Evolutionary conservation across 2,329 filamentous ascomycete genomes (phyloP), one percentile per base, ranked within the genome.

Genomic region (Trichophyton benhamiae): DNA sequence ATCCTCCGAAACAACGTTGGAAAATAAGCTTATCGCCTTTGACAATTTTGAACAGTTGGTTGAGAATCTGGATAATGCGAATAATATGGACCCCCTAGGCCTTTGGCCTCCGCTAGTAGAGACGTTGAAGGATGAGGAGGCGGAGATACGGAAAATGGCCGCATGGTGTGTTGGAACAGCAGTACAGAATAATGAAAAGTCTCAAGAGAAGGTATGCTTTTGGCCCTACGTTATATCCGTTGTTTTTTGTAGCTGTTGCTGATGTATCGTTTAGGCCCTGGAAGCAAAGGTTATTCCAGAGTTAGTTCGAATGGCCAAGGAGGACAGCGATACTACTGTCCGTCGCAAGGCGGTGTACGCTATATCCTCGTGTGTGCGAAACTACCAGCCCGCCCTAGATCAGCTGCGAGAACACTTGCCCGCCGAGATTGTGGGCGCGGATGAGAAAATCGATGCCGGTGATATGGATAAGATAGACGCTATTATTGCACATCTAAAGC

Each of bases 121-220:
- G 44, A 79, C 96, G 5, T 79, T 99, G 13, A 78, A 80, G 58
- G 81, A 86, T 68, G 79, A 82, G 9, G 87, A 94, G 70, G 72
- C 80, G 4, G 88, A 94, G 65, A 78, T 96, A 69, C 81, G 91
- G 65, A 84, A 80, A 68, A 91, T 90, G 83, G 91, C 92, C 2
- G 91, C 91, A n/a, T 96, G 90, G 89, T 96, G 91, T 77, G 79
- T 94, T 62, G 90, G 89, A 58, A 96, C 91, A 4, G 92, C 94
- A 8, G 94, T 99, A 63, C 91, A 97, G 80, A 99, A 99, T 78
- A 97, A 99, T 74, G 81, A 83, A 67, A 87, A 87, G 72, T 86
- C 84, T 58, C 94, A 99, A 77, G 89, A 94, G 76, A 83, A 83
- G 69, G 79, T 80, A 73, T 67, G 77, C 68, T 13, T 57, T 69